Evolutionary conservation across 1,284 basidiomycete genomes (phyloP).

Genomic region (Leccinum pallidistipes): DNA sequence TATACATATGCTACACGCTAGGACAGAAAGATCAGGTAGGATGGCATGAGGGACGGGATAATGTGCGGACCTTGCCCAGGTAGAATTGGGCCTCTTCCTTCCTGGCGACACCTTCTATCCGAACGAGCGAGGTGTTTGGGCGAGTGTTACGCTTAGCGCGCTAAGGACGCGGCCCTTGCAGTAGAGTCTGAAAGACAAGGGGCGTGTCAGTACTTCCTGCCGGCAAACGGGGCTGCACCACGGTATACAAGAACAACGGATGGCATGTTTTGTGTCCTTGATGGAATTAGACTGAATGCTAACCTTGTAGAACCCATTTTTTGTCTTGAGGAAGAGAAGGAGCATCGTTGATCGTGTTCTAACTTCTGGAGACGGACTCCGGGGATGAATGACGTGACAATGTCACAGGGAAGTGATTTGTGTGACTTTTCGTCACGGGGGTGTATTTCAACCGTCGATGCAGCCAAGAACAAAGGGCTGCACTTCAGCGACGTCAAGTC

Average conservation of each 20-base stretch:
- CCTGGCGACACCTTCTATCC: conserved; percentile 94
- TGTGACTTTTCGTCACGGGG: conserved; percentile 24
- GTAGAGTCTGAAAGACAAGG: conserved; percentile 73
- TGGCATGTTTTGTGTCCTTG: conserved; percentile 14
- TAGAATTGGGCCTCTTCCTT: conserved; percentile 98
- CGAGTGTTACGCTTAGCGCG: conserved; percentile 95
- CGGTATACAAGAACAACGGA: conserved; percentile 34
- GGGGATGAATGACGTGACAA: conserved; percentile 6
- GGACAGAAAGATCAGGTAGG: neutral
- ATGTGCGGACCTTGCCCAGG: conserved; percentile 87
- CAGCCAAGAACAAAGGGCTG: conserved; percentile 20
- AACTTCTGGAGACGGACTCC: too few relatives aligned
- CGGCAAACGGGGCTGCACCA: conserved; percentile 20
- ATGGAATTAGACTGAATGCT: conserved; percentile 34
- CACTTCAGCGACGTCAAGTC: conserved; percentile 26
- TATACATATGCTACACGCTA: conserved; percentile 98
- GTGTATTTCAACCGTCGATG: conserved; percentile 28
- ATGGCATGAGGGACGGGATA: neutral
- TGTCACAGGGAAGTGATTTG: neutral
- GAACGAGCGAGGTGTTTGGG: conserved; percentile 94
- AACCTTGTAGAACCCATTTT: conserved; percentile 78
- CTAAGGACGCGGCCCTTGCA: conserved; percentile 95
- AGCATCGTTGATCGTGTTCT: conserved; percentile 26
- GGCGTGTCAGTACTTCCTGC: conserved; percentile 21
- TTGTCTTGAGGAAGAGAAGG: conserved; percentile 48